phyloP scores from a whole-genome alignment of 345 rosid genomes.

The Aquilaria yunnanensis region DNA sequence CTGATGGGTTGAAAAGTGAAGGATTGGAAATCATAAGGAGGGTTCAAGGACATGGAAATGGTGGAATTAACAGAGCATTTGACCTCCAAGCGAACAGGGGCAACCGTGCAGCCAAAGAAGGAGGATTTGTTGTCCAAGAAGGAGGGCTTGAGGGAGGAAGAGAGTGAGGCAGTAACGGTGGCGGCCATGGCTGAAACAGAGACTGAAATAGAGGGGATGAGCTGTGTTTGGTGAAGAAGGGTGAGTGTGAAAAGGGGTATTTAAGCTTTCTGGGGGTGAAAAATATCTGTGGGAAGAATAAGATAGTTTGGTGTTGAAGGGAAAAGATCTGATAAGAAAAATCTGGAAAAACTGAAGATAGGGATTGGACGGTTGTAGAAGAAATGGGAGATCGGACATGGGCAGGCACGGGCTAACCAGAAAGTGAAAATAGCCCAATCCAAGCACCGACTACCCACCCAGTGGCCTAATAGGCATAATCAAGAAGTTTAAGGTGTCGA shows the following conservation, averaged over 20 bases:
- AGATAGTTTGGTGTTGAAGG: neutral
- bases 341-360: no score
- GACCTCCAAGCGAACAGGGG: conserved; percentile 9
- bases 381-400: no score
- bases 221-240: no score
- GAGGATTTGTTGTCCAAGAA: conserved; percentile 23
- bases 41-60: conserved; percentile 13
- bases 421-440: no score
- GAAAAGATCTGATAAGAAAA: no score
- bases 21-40: conserved; percentile 19
- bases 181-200: conserved; percentile 24
- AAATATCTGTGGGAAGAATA: conserved; percentile 13
- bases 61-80: conserved; percentile 6
- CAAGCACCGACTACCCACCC: no score
- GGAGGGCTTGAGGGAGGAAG: conserved; percentile 17
- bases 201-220: neutral
- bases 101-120: conserved; percentile 19
- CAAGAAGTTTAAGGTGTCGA: no score
- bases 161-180: conserved; percentile 14
- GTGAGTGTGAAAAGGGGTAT: neutral
- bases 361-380: no score
- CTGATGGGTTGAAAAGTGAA: conserved; percentile 31
- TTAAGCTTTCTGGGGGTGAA: neutral
- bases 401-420: no score
- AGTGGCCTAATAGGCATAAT: no score